Base-by-base conservation (phyloP, 805 yeast species). In the Lipomyces kockii region DNA sequence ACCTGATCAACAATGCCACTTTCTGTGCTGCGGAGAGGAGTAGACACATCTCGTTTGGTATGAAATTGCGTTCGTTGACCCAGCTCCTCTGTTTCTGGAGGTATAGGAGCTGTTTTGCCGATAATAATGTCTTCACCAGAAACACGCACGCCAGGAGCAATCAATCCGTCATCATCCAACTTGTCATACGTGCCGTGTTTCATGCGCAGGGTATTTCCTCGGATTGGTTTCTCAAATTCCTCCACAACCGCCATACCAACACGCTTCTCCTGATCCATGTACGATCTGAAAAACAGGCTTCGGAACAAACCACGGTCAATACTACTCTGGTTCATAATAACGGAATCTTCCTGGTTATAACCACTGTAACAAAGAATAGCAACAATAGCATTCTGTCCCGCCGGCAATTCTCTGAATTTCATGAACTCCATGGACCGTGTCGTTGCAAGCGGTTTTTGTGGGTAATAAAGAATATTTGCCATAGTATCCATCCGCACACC, bases 1-100 rank as follows among this genome's bases (percentile, higher is more conserved):
- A 95, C 99, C 82, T 95, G 99, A 80, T 95, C 99, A 46, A 95
- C 97, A 80, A 95, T 94, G 84, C 99, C 99, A 74, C 89, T 90
- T 81, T 95, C 99, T 0, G 99, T 96, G 71, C 95, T 87, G 83
- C 99, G 87, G 76, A 95, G 83, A 20, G 99, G 98, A 2, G 98
- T 95, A 0, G 98, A 94, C 4, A 98, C 99, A 83, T 95, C 99
- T 80, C 99, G 89, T 83, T 95, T 95, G 20, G 98, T 94, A 78
- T 95, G 99, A 81, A 91, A 94, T 77, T 95, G 96, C 3, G 99
- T 95, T 79, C 99, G 89, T 83, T 95, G 98, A 74, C 99, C 99
- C 75, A 95, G 85, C 81, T 95, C 99, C 79, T 95, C 99, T 27
- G 97, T 91, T 79, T 95, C 99, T 25, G 98, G 97, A n/a, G 98